Percentiles rank a stretch among this genome's conserved stretches.
phyloP scores from a whole-genome alignment of 805 yeast species.

The Wilhelminamyces savonicus region DNA sequence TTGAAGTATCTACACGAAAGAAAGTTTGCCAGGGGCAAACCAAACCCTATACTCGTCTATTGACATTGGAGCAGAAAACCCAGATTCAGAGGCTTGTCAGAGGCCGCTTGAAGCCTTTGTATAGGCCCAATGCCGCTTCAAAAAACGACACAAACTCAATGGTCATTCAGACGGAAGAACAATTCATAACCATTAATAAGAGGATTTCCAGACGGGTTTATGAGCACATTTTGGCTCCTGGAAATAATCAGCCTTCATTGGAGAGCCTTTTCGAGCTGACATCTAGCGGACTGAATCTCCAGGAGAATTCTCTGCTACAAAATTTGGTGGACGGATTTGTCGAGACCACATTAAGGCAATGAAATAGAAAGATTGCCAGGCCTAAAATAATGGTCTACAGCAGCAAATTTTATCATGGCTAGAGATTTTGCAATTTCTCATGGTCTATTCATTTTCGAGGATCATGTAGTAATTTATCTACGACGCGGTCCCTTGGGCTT shows the following conservation, averaged over 20 bases:
- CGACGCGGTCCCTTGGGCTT: slow-evolving; percentile 72
- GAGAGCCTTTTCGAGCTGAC: too few species aligned
- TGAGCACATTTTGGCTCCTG: slow-evolving; percentile 17
- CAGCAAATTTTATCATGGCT: too few species aligned
- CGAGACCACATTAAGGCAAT: slow-evolving; percentile 14
- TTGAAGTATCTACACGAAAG: too few species aligned
- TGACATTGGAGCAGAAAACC: slow-evolving; percentile 43
- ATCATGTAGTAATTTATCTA: too few species aligned
- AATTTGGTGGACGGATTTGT: slow-evolving; percentile 18
- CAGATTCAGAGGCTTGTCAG: slow-evolving; percentile 54
- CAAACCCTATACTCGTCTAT: too few species aligned
- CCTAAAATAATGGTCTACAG: too few species aligned
- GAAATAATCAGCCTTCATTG: too few species aligned
- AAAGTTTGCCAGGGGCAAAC: too few species aligned
- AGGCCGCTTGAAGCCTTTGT: slow-evolving; percentile 43
- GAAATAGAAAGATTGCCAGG: too few species aligned
- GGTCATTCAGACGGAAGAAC: slow-evolving; percentile 22
- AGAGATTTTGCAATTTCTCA: too few species aligned
- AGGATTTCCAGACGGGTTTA: slow-evolving; percentile 57
- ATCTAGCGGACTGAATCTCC: too few species aligned
- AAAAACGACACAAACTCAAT: slow-evolving; percentile 22
- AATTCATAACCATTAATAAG: slow-evolving; percentile 58
- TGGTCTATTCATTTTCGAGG: too few species aligned
- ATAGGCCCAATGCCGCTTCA: slow-evolving; percentile 21
- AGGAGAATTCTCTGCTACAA: slow-evolving; percentile 11